Base-by-base conservation (phyloP, 768 basidiomycete genomes). In the Rhodosporidiobolus odoratus region DNA sequence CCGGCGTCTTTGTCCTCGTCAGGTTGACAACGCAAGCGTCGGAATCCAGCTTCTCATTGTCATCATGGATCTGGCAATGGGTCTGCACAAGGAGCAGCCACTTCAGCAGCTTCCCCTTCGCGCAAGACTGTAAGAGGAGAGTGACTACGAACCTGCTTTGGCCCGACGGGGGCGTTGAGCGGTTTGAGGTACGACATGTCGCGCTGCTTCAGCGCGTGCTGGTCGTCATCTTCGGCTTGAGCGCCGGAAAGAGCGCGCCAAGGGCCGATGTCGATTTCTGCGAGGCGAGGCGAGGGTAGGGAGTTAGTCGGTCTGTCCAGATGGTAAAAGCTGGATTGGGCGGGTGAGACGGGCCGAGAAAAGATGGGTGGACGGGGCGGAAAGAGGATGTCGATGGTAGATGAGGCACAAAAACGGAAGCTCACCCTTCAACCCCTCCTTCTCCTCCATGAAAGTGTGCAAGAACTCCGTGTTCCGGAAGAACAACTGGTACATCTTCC, bases 171-270 rank as follows among this genome's bases (percentile, higher is more conserved):
- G 1, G 85, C 92, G 69, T 85, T 86, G 45, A 98, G 82, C 0
- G 93, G 93, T 78, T 94, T 96, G 81, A 96, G 91, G 79, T 97
- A 98, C 25, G 91, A 90, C 87, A 94, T 92, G 74, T 92, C 90
- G n/a, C 93, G 86, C 35, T 86, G 43, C 54, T 86, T 83, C 8
- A 95, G 85, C 37, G 90, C 84, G 63, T 86, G 85, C 40, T 86
- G 85, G 23, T 83, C 85, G 0, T 84, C 81, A 0, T 80, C 75
- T 2, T 81, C 81, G 0, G 94, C 92, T 84, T 35, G 58, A 2
- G 30, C 19, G 3, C 60, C 65, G 35, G 48, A 23, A 25, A 57
- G 13, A 7, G 65, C 53, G 19, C 37, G 81, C 95, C 95, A 97
- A 77, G 96, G 92, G 3, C 92, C 89, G 77, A 92, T 91, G 78